Base-by-base conservation (phyloP, 805 yeast species). In the Scheffersomyces spartinae region DNA sequence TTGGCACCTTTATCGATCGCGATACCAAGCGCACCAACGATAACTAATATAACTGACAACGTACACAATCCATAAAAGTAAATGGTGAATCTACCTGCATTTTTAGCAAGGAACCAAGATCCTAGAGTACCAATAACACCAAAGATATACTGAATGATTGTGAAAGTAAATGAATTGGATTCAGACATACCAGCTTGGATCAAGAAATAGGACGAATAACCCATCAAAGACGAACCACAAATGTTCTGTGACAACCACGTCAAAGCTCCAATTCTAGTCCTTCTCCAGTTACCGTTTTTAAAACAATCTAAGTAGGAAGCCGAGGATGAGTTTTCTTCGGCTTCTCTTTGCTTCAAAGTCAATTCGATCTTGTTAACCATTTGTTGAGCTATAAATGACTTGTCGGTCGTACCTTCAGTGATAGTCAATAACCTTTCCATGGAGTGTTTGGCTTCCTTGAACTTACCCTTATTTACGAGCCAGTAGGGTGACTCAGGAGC, bases 401-500 rank as follows among this genome's bases (percentile, higher is more conserved):
- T 55, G 30, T 51, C 43, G 10, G 60, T 57, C 30, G 52, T 33
- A 25, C 48, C 35, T 18, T 40, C 42, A 28, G 47, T 44, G 15
- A 42, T 51, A 14, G 58, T 42, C 19, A 56, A 35, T 16, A 63
- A 54, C 34, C 63, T 49, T 25, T 29, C 35, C 22, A 64, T 28
- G 5, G 66, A 45, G 26, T 43, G 22, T 41, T 50, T 54, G 8
- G 79, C 78, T 6, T 63, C 63, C 0, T 48, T 52, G 11, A 40
- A 26, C 25, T 46, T 45, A 3, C 61, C 64, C 33, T 55, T 52
- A 28, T 61, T 56, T 3, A 63, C 59, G 22, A 68, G 44, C 68
- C 71, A 71, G 63, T 69, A 64, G 15, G 78, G 78, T 6, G 72
- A 64, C 29, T 71, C 77, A 8, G 77, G 78, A 21, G 72, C 66